These are phyloP conservation scores for Lactarius hatsudake DNA, from an alignment of 768 basidiomycete species.

Conservation along the genomic window DNA sequence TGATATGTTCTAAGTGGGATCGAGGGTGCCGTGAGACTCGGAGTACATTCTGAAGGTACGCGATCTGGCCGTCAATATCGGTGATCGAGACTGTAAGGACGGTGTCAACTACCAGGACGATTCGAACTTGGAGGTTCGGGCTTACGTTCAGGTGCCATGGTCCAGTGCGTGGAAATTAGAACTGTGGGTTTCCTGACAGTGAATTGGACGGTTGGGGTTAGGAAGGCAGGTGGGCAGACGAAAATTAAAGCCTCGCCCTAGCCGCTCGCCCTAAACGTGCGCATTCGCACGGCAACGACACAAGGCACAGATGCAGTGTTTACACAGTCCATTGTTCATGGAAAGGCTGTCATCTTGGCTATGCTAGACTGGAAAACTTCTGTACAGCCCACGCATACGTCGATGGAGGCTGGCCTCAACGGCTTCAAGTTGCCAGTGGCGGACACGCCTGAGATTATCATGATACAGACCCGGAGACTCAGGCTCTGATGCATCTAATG, in stretches of 20 bases:
- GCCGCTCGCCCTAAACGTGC: too few species aligned
- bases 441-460: too few species aligned
- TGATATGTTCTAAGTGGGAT: not conserved
- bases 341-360: too few species aligned
- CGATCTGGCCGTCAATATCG: not conserved
- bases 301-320: too few species aligned
- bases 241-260: not conserved
- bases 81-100: not conserved
- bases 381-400: too few species aligned
- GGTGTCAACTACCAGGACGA: not conserved
- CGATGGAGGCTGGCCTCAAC: too few species aligned
- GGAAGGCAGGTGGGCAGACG: not conserved
- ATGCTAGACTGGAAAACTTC: too few species aligned
- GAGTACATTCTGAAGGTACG: not conserved
- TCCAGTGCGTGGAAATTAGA: not conserved
- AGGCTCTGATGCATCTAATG: too few species aligned
- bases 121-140: not conserved
- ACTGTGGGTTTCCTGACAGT: not conserved
- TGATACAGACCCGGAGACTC: too few species aligned
- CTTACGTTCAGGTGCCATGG: not conserved
- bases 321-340: too few species aligned
- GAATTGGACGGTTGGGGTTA: not conserved
- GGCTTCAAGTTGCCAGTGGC: too few species aligned
- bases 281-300: too few species aligned
- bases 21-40: not conserved